These are phyloP conservation scores for Dictyostelium firmibasis DNA, from an alignment of 78 protist species.

Conservation along the genomic window DNA sequence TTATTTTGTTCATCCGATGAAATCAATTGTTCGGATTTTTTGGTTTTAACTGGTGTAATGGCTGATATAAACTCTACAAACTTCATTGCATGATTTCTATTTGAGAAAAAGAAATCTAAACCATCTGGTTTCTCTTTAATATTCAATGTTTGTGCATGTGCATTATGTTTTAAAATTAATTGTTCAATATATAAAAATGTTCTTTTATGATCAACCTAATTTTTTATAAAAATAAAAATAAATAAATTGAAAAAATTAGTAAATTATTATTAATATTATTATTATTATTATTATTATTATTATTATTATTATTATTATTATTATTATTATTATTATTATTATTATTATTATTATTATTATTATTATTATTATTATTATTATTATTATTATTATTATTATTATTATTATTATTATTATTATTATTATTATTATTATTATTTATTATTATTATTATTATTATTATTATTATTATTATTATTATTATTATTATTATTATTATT, in stretches of 20 bases:
- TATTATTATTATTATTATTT: not conserved
- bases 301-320: not conserved
- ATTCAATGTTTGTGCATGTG: slow-evolving; percentile 84
- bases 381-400: not conserved
- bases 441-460: not conserved
- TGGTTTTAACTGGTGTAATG: slow-evolving; percentile 85
- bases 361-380: not conserved
- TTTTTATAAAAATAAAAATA: not conserved
- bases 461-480: not conserved
- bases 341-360: not conserved
- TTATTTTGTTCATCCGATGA: slow-evolving; percentile 92
- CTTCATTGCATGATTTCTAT: slow-evolving; percentile 87
- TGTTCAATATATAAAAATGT: slow-evolving; percentile 98
- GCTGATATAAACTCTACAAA: slow-evolving; percentile 90
- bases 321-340: not conserved
- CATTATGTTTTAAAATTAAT: slow-evolving; percentile 96
- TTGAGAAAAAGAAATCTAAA: slow-evolving; percentile 95
- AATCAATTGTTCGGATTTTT: slow-evolving; percentile 89
- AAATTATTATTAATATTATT: not conserved
- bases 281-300: not conserved
- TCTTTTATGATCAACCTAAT: slow-evolving; percentile 93
- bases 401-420: not conserved
- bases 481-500: too few species aligned
- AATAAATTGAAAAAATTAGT: not conserved
- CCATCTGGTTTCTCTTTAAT: slow-evolving; percentile 95